Conservation (phyloP, 768 basidiomycete species). For the Harrya chromipes region DNA sequence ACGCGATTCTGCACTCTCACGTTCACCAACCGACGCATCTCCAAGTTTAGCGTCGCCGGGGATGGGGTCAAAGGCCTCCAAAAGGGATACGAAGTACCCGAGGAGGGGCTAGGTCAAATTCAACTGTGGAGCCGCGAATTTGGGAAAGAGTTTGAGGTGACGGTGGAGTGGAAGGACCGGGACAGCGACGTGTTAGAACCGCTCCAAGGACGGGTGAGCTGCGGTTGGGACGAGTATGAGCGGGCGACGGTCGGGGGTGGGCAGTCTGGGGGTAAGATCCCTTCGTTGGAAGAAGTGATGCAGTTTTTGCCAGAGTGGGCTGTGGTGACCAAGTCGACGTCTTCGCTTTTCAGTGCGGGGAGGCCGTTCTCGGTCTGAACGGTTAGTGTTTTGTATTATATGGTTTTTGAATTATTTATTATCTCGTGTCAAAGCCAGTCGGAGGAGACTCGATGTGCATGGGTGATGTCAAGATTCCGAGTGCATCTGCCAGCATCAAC, state of each 20-base stretch:
- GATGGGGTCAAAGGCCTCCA: conserved; percentile 38
- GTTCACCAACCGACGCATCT: conserved; percentile 48
- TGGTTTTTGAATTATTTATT: not conserved
- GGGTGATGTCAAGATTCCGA: too few species aligned
- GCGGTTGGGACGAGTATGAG: conserved; percentile 69
- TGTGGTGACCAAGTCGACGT: conserved; percentile 50
- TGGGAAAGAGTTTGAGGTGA: conserved; percentile 50
- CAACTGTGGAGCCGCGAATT: conserved; percentile 63
- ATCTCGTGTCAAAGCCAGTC: too few species aligned
- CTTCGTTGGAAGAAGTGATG: conserved; percentile 66
- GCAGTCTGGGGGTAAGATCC: conserved; percentile 45
- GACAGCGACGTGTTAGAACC: conserved; percentile 6
- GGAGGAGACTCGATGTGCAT: too few species aligned
- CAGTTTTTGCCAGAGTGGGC: conserved; percentile 67
- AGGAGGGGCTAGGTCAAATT: conserved; percentile 37
- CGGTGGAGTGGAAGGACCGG: conserved; percentile 45
- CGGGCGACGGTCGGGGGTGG: conserved; percentile 50
- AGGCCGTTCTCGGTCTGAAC: conserved; percentile 20
- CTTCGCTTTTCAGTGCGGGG: conserved; percentile 57
- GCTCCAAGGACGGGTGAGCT: conserved; percentile 47
- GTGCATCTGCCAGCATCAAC: too few species aligned
- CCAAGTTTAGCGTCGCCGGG: conserved; percentile 39
- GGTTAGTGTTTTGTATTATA: not conserved
- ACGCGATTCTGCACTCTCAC: conserved; percentile 62
- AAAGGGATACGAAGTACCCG: conserved; percentile 38